These are phyloP conservation scores for Gnomoniopsis sp. DNA, from an alignment of 2,329 filamentous ascomycete genomes.

Conservation along the genomic window DNA sequence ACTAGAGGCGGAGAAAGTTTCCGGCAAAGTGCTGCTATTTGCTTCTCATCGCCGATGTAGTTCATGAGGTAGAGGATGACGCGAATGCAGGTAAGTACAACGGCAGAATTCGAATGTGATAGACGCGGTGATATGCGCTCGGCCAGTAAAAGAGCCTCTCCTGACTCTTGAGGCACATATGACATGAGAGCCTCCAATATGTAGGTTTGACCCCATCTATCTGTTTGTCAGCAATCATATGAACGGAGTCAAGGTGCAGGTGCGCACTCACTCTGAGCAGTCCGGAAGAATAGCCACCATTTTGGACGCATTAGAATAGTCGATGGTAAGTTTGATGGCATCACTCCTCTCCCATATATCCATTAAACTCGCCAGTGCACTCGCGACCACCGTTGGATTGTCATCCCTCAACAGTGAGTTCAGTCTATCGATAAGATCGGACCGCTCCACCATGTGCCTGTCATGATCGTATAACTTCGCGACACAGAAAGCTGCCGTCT, in stretches of 20 bases:
- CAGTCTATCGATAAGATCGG: slow-evolving; percentile 86
- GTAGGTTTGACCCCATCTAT: slow-evolving; percentile 96
- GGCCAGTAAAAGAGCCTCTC: slow-evolving; percentile 83
- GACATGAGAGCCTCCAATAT: slow-evolving; percentile 97
- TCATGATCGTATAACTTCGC: slow-evolving; percentile 98
- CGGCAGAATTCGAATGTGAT: slow-evolving; percentile 94
- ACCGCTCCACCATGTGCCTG: slow-evolving; percentile 80
- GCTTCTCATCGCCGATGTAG: slow-evolving; percentile 90
- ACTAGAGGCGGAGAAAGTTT: slow-evolving; percentile 95
- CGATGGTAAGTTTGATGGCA: slow-evolving; percentile 95
- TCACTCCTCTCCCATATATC: slow-evolving; percentile 99
- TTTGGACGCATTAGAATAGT: slow-evolving; percentile 96
- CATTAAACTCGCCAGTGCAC: slow-evolving; percentile 84
- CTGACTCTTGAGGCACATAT: slow-evolving; percentile 88
- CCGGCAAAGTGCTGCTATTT: slow-evolving; percentile 79
- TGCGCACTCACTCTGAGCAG: slow-evolving; percentile 78
- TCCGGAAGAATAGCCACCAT: slow-evolving; percentile 95
- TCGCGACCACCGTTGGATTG: slow-evolving; percentile 95
- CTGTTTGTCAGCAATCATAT: neutral
- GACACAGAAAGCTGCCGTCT: slow-evolving; percentile 93
- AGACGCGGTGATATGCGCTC: slow-evolving; percentile 93
- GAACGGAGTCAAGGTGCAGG: neutral
- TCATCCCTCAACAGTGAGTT: slow-evolving; percentile 90
- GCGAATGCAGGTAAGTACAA: slow-evolving; percentile 92
- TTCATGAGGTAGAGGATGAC: slow-evolving; percentile 98